Conservation (phyloP, 2,329 filamentous ascomycete species). For the Cyclaneusma minus region DNA sequence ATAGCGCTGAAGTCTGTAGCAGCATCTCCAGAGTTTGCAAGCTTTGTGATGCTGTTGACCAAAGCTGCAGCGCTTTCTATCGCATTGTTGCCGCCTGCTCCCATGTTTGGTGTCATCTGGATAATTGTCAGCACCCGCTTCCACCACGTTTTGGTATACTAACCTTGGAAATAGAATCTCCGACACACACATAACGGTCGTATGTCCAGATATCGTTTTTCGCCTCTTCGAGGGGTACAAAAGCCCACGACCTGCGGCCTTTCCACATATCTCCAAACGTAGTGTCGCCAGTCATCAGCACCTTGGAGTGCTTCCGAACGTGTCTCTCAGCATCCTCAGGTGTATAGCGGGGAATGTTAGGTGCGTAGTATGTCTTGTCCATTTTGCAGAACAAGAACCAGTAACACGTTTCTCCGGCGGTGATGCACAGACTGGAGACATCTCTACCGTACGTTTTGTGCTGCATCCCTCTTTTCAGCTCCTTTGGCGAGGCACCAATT, state of each 20-base stretch:
- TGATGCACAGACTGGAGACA: too few species aligned
- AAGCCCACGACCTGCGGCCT: too few species aligned
- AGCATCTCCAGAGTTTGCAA: too few species aligned
- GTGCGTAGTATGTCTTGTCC: conserved; percentile 3
- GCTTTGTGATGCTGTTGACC: conserved; percentile 3
- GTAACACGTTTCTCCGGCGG: too few species aligned
- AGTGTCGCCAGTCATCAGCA: not conserved
- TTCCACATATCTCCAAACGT: conserved; percentile 1
- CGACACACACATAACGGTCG: conserved; percentile 8
- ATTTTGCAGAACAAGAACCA: too few species aligned
- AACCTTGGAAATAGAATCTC: conserved; percentile 5
- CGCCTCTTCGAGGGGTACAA: conserved; percentile 7
- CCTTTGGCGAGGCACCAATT: too few species aligned
- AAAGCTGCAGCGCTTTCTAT: conserved; percentile 5
- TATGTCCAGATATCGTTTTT: conserved; percentile 10
- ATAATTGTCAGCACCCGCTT: not conserved
- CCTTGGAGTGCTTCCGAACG: conserved; percentile 1
- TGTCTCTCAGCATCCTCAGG: conserved; percentile 1
- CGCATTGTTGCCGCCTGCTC: conserved; percentile 3
- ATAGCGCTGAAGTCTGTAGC: conserved; percentile 2
- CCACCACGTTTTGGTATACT: not conserved
- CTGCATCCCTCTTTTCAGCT: too few species aligned
- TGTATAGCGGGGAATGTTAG: conserved; percentile 1
- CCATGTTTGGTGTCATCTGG: conserved; percentile 5
- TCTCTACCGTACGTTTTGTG: too few species aligned